A percentile compares a stretch with the other conserved stretches of the same genome.
Conservation (phyloP, 192 early-diverging fungal species). For the Backusella australiensis region DNA sequence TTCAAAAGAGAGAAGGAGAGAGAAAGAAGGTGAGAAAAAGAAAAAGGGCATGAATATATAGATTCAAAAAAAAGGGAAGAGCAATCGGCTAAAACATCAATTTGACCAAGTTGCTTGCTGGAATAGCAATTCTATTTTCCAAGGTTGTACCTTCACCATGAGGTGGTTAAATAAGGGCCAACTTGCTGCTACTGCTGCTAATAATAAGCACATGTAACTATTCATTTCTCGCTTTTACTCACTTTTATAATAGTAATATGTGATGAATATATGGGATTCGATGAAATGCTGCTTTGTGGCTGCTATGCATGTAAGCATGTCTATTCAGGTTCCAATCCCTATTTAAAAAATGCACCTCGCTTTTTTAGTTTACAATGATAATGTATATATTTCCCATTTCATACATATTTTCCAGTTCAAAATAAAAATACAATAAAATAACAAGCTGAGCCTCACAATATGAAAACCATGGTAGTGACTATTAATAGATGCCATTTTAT, state of each 20-base stretch:
- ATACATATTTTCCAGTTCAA: not conserved
- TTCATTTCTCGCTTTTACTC: no score
- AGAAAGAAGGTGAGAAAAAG: not conserved
- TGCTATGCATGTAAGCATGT: not conserved
- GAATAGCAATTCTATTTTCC: not conserved
- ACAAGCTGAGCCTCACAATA: not conserved
- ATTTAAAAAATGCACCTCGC: not conserved
- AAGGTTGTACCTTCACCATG: not conserved
- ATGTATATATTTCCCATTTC: not conserved
- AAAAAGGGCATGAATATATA: not conserved
- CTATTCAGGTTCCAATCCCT: not conserved
- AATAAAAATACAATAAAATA: not conserved
- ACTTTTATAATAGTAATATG: not conserved
- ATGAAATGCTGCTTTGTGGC: not conserved
- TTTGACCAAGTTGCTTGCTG: conserved; percentile 3
- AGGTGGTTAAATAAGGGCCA: not conserved
- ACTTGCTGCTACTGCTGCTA: not conserved
- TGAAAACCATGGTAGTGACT: not conserved
- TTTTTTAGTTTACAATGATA: not conserved
- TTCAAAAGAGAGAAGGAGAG: not conserved
- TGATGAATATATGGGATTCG: not conserved
- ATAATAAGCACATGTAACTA: not conserved
- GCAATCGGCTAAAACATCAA: not conserved
- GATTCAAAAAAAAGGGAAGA: not conserved
- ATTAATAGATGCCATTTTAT: not conserved